Evolutionary conservation across 345 rosid genomes (phyloP).

Genomic region (Chamaenerion angustifolium): DNA sequence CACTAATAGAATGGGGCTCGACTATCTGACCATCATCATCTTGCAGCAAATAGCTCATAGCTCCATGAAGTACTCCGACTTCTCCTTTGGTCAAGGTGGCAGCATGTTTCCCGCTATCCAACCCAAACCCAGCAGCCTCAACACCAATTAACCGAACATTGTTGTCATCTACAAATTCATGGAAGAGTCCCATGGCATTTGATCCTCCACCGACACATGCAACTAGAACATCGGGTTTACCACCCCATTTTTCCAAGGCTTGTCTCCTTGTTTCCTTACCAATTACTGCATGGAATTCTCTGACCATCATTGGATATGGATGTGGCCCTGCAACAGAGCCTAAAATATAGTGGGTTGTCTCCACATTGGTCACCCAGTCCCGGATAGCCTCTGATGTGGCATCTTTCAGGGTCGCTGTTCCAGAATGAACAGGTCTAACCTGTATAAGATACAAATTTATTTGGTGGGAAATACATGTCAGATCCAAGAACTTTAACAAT

Average conservation of each 20-base stretch:
- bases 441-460: conserved; percentile 3
- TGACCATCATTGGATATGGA: conserved; percentile 67
- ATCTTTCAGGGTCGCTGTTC: conserved; percentile 45
- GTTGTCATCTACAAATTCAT: conserved; percentile 47
- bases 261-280: conserved; percentile 79
- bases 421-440: conserved; percentile 49
- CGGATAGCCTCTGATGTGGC: conserved; percentile 67
- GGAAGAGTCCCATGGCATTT: conserved; percentile 71
- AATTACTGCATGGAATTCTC: conserved; percentile 73
- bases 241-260: conserved; percentile 72
- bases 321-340: conserved; percentile 99
- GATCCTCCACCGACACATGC: conserved; percentile 88
- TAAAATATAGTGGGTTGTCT: conserved; percentile 89
- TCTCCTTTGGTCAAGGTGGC: conserved; percentile 73
- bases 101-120: conserved; percentile 59
- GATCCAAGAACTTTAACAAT: no score
- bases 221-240: conserved; percentile 68
- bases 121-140: conserved; percentile 73
- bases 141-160: conserved; percentile 67
- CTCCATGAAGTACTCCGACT: conserved; percentile 75
- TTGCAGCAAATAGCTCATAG: conserved; percentile 67
- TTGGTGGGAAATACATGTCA: no score
- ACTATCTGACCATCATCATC: conserved; percentile 65
- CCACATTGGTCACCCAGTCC: conserved; percentile 96
- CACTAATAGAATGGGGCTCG: conserved; percentile 44